Conservation (phyloP, 768 basidiomycete genomes). For the Lanmaoa pseudosensibilis region DNA sequence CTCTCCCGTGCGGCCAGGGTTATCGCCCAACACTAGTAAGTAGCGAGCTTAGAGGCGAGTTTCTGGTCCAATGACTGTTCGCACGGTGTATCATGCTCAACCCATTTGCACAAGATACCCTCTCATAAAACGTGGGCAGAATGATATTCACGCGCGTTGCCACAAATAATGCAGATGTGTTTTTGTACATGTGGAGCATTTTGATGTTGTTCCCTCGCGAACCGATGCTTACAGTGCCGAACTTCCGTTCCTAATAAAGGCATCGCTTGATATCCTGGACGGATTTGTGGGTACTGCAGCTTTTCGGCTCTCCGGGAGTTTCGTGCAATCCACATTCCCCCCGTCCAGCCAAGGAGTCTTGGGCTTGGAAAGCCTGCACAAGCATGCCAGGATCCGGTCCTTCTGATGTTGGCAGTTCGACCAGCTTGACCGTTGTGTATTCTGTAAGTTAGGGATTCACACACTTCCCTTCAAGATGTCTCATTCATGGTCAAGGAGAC, state of each 20-base stretch:
- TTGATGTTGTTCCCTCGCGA: constrained; percentile 10
- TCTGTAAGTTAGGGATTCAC: neutral
- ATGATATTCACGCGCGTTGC: constrained; percentile 12
- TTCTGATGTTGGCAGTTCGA: neutral
- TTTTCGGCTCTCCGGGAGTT: neutral
- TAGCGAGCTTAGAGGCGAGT: neutral
- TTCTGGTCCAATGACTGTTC: neutral
- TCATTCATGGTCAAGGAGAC: neutral
- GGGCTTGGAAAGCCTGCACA: neutral
- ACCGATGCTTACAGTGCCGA: neutral
- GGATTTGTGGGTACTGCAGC: neutral
- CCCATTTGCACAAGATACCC: neutral
- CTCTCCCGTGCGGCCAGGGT: neutral
- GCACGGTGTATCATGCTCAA: neutral
- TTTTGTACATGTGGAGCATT: constrained; percentile 4
- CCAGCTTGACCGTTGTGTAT: neutral
- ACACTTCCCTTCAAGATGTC: neutral
- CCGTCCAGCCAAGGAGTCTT: neutral
- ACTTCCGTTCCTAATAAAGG: constrained; percentile 11
- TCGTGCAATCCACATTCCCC: neutral
- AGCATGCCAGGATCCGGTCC: neutral
- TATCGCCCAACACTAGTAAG: neutral
- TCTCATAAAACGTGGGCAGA: neutral
- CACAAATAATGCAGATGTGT: constrained; percentile 2
- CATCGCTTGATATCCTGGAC: neutral